Evolutionary conservation across 75 land plant species (phyloP).

Genomic region (Picea sitchensis): DNA sequence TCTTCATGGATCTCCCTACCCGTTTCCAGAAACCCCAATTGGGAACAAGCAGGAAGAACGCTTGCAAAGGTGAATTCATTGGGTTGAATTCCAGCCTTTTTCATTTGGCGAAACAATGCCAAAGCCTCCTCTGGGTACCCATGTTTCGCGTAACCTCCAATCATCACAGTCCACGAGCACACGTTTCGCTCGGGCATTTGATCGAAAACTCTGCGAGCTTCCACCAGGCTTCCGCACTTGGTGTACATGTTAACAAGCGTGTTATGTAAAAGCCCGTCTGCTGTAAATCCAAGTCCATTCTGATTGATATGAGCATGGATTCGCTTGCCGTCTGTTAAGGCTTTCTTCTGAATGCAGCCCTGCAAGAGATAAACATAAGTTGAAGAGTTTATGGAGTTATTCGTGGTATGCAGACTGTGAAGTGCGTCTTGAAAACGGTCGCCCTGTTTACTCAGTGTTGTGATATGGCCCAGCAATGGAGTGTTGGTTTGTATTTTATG

Average conservation of each 20-base stretch:
- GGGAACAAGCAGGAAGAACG: slow-evolving; percentile 20
- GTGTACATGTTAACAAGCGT: slow-evolving; percentile 40
- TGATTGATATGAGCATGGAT: background rate
- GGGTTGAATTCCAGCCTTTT: slow-evolving; percentile 20
- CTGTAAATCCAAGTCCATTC: background rate
- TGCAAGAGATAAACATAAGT: background rate
- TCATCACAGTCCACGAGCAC: slow-evolving; percentile 56
- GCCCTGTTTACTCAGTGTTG: background rate
- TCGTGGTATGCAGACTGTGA: background rate
- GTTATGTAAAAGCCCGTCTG: slow-evolving; percentile 18
- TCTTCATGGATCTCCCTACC: slow-evolving; percentile 25
- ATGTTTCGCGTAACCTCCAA: slow-evolving; percentile 12
- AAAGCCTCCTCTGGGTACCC: background rate
- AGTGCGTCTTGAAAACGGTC: background rate
- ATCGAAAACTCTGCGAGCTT: slow-evolving; percentile 44
- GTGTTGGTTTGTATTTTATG: too few relatives aligned
- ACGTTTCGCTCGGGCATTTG: slow-evolving; percentile 31
- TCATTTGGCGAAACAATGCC: background rate
- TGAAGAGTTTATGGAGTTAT: background rate
- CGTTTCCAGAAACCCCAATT: slow-evolving; percentile 1
- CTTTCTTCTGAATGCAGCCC: background rate
- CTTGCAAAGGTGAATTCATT: slow-evolving; percentile 37
- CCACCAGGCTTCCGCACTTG: slow-evolving; percentile 15
- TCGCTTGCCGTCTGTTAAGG: background rate
- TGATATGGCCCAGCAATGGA: too few relatives aligned